A percentile compares a stretch with the other conserved stretches of the same genome.
Conservation (phyloP, 2,329 filamentous ascomycete genomes). For the Arthroderma uncinatum region DNA sequence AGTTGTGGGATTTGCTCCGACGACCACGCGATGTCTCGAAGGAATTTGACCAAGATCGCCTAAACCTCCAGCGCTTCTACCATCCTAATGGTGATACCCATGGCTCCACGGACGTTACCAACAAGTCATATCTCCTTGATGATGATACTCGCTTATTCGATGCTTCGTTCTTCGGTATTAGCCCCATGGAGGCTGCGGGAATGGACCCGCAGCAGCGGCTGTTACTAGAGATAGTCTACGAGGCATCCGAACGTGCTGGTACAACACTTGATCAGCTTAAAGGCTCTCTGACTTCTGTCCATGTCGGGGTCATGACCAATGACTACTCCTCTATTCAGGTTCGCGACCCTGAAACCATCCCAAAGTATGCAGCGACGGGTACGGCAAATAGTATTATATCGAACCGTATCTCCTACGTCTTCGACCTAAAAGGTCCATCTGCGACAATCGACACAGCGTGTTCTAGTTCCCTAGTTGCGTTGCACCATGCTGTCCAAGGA, state of each 20-base stretch:
- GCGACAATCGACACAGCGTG: conserved; percentile 12
- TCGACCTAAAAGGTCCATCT: conserved; percentile 18
- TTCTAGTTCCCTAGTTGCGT: conserved; percentile 6
- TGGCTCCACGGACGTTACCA: conserved; percentile 10
- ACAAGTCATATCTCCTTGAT: conserved; percentile 12
- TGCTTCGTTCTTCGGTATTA: conserved; percentile 24
- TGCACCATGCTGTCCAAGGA: conserved; percentile 6
- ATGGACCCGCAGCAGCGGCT: conserved; percentile 27
- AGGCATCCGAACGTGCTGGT: conserved; percentile 22
- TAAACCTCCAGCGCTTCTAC: conserved; percentile 15
- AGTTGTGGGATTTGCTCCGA: conserved; percentile 27
- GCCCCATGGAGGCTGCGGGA: conserved; percentile 17
- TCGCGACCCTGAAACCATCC: conserved; percentile 15
- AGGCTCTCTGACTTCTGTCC: conserved; percentile 26
- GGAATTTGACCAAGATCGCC: conserved; percentile 13
- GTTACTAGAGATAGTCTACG: conserved; percentile 22
- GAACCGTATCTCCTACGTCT: conserved; percentile 18
- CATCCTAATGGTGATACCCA: conserved; percentile 10
- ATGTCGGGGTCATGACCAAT: conserved; percentile 21
- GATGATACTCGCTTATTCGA: conserved; percentile 24
- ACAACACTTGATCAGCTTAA: conserved; percentile 18
- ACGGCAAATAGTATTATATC: conserved; percentile 1
- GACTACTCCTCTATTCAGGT: conserved; percentile 22
- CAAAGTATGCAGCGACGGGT: conserved; percentile 14
- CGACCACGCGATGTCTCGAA: conserved; percentile 5